Base-by-base conservation (phyloP, 495 filamentous ascomycete species). In the Trichoderma virens region DNA sequence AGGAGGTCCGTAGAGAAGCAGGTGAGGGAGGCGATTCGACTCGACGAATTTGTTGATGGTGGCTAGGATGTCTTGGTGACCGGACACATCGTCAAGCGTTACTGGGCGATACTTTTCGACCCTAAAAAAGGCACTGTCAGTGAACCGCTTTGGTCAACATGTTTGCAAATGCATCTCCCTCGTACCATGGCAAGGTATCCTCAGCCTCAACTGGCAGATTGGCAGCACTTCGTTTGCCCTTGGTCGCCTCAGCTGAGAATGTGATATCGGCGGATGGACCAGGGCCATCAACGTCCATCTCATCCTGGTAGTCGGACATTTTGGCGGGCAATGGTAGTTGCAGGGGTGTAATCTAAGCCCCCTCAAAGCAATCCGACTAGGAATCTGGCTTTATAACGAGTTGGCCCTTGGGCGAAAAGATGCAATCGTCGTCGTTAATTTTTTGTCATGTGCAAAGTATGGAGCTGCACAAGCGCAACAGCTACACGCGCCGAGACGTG, bases 21-120 rank as follows among this genome's bases (percentile, higher is more conserved):
- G 90, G 80, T 99, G 94, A 20, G 94, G 94, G 67, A 99, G 80
- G 71, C 92, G 84, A 78, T 98, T 96, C 38, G 88, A 80, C 68
- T 96, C 91, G 70, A 99, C 86, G 69, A 99, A 99, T 72, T 90
- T 90, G 78, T 97, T 97, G 79, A 98, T 96, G 6, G 94, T 98
- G 1, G 91, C 86, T 59, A 98, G 83, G 70, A 98, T 97, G 75
- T 98, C 94, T 72, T 97, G 89, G 72, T 99, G 94, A n/a, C 94
- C 94, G 4, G 91, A 93, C 61, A 99, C 94, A 76, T 99, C 94
- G 59, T 86, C 83, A 25, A 99, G 82, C 3, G 90, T 89, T 64
- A 87, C 85, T 18, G 94, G 94, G 56, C 94, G 85, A 74, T 97
- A 99, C 75, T 99, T 99, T 72, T 99, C 94, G n/a, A 99, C 92